A percentile compares a stretch with the other conserved stretches of the same genome.
phyloP scores from a whole-genome alignment of 805 yeast species.

The Starmera caribaea region DNA sequence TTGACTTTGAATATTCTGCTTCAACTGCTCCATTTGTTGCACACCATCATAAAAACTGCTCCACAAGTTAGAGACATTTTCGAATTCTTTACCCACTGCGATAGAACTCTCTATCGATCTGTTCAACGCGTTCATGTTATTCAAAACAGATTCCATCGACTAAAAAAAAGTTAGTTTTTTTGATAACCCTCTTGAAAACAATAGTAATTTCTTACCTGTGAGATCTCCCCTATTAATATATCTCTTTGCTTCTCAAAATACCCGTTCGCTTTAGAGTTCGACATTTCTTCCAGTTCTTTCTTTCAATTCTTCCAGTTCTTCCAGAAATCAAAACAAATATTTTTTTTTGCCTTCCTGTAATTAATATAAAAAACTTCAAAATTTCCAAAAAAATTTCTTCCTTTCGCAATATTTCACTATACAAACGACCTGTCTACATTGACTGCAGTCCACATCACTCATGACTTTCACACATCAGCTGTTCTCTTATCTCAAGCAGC shows the following conservation, averaged over 20 bases:
- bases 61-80: conserved; percentile 65
- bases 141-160: conserved; percentile 57
- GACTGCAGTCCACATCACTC: conserved; percentile 3
- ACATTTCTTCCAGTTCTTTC: background rate
- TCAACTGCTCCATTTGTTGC: conserved; percentile 19
- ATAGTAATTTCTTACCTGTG: conserved; percentile 18
- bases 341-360: too few species aligned
- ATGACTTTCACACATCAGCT: too few species aligned
- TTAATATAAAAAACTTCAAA: conserved; percentile 1
- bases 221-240: conserved; percentile 44
- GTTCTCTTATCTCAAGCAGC: too few species aligned
- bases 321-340: too few species aligned
- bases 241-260: conserved; percentile 55
- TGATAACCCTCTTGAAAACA: too few species aligned
- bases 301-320: background rate
- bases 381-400: background rate
- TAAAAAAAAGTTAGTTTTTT: background rate
- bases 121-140: conserved; percentile 55
- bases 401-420: background rate
- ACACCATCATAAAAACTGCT: conserved; percentile 50
- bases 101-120: conserved; percentile 57
- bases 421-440: conserved; percentile 8
- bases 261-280: conserved; percentile 5
- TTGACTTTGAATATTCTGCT: too few species aligned
- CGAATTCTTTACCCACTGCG: conserved; percentile 70